Evolutionary conservation across 306 rosid species (phyloP).

Genomic region (Cicer judaicum): DNA sequence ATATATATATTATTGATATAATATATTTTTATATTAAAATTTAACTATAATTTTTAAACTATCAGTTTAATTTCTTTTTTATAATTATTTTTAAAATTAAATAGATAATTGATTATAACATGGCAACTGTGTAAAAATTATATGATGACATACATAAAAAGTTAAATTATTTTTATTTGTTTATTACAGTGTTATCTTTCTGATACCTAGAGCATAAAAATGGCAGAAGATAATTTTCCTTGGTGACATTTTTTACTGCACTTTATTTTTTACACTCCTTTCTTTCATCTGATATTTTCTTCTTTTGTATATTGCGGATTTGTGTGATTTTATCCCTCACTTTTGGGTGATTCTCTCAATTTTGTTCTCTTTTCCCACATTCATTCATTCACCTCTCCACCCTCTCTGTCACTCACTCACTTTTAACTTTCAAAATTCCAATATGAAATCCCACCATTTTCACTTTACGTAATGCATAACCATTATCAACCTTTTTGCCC

Average conservation of each 20-base stretch:
- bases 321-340: slow-evolving; percentile 41
- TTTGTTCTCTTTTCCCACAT: slow-evolving; percentile 25
- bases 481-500: slow-evolving; percentile 39
- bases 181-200: too few relatives aligned
- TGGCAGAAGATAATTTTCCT: neutral
- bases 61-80: too few relatives aligned
- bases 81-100: too few relatives aligned
- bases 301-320: slow-evolving; percentile 1
- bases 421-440: slow-evolving; percentile 35
- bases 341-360: slow-evolving; percentile 45
- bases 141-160: too few relatives aligned
- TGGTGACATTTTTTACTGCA: neutral
- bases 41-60: too few relatives aligned
- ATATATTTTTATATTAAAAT: too few relatives aligned
- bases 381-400: neutral
- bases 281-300: neutral
- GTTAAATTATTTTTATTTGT: too few relatives aligned
- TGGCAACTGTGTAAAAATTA: too few relatives aligned
- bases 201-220: too few relatives aligned
- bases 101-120: too few relatives aligned
- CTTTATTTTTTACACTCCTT: neutral
- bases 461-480: slow-evolving; percentile 39
- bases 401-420: neutral
- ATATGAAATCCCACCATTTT: slow-evolving; percentile 24
- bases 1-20: too few relatives aligned